Percentiles rank a stretch among this genome's conserved stretches.
These are phyloP conservation scores for Pythium insidiosum DNA, from an alignment of 352 stramenopile species.

Conservation along the genomic window DNA sequence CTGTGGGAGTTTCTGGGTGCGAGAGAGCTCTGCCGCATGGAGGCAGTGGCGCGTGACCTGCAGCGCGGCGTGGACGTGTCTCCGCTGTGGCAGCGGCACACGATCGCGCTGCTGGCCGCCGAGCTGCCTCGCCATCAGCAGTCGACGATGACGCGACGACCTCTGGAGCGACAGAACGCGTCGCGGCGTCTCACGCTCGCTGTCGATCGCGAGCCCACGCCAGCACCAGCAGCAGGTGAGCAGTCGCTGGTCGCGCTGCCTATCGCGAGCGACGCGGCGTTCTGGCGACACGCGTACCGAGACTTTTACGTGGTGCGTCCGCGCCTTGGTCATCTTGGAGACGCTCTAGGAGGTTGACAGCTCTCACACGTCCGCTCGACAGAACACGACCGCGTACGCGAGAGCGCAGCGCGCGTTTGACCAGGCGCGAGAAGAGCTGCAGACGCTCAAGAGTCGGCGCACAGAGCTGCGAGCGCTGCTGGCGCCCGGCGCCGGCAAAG, in stretches of 20 bases:
- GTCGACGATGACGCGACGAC: not conserved
- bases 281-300: slow-evolving; percentile 50
- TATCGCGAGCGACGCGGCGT: slow-evolving; percentile 12
- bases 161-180: slow-evolving; percentile 8
- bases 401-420: no score
- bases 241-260: not conserved
- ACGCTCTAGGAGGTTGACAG: no score
- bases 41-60: slow-evolving; percentile 20
- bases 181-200: not conserved
- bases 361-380: no score
- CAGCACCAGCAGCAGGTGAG: not conserved
- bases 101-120: slow-evolving; percentile 7
- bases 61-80: slow-evolving; percentile 26
- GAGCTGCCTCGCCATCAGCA: slow-evolving; percentile 4
- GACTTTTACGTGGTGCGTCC: slow-evolving; percentile 35
- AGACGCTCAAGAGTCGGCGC: slow-evolving; percentile 39
- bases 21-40: slow-evolving; percentile 40
- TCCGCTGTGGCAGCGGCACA: slow-evolving; percentile 29
- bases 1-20: slow-evolving; percentile 46
- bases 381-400: no score
- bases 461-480: slow-evolving; percentile 40
- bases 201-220: not conserved
- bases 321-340: no score
- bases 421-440: slow-evolving; percentile 22
- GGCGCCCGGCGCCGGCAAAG: slow-evolving; percentile 29